Percentiles rank a stretch among this genome's conserved stretches.
These are phyloP conservation scores for Curvularia hawaiiensis DNA, from an alignment of 2,329 filamentous ascomycete genomes.

Conservation along the genomic window DNA sequence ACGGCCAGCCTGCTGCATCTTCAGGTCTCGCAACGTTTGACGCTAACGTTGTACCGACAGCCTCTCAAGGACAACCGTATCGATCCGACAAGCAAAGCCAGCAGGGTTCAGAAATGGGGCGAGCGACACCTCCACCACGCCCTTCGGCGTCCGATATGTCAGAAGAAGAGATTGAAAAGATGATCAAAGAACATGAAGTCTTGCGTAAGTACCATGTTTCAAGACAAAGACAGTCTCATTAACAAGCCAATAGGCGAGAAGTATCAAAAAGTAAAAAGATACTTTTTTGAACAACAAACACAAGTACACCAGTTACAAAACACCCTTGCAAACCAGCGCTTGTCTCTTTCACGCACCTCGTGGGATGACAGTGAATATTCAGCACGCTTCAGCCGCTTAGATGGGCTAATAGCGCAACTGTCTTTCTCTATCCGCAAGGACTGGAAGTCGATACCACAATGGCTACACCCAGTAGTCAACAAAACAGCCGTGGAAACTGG, in stretches of 20 bases:
- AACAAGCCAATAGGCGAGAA: constrained; percentile 70
- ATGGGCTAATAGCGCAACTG: constrained; percentile 92
- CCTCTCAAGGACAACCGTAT: constrained; percentile 52
- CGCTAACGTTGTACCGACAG: constrained; percentile 52
- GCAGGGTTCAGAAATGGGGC: constrained; percentile 41
- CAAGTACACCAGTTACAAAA: constrained; percentile 97
- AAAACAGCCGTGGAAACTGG: constrained; percentile 83
- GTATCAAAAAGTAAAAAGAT: constrained; percentile 97
- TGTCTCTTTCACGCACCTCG: constrained; percentile 91
- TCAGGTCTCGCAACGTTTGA: constrained; percentile 51
- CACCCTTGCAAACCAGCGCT: constrained; percentile 92
- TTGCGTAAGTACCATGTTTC: constrained; percentile 48
- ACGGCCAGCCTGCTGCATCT: constrained; percentile 43
- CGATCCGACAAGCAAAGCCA: constrained; percentile 45
- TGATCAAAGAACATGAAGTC: constrained; percentile 57
- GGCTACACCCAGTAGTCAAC: constrained; percentile 81
- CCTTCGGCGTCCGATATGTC: constrained; percentile 49
- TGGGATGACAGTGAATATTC: constrained; percentile 95
- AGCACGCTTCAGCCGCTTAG: constrained; percentile 85
- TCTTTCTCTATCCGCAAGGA: constrained; percentile 96
- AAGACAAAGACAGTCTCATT: not conserved
- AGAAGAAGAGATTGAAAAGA: constrained; percentile 53
- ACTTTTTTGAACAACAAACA: constrained; percentile 90
- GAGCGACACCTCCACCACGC: constrained; percentile 54
- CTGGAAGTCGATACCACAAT: constrained; percentile 81